Conservation (phyloP, 306 rosid species). For the Styphnolobium japonicum region DNA sequence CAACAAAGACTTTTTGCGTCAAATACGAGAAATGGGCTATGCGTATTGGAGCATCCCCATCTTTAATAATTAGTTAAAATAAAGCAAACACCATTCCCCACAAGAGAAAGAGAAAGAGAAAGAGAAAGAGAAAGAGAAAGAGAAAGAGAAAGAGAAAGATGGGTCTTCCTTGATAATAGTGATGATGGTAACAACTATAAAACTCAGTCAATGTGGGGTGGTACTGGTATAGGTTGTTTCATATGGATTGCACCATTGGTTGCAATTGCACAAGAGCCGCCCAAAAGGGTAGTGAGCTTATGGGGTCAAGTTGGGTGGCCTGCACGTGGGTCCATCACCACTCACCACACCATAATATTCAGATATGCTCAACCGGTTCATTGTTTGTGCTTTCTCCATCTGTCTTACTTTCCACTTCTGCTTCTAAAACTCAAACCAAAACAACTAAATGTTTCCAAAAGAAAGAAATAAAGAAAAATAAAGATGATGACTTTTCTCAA, state of each 20-base stretch:
- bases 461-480: neutral
- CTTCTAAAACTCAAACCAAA: neutral
- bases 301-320: slow-evolving; percentile 41
- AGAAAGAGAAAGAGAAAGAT: too few species aligned
- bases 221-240: slow-evolving; percentile 19
- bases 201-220: slow-evolving; percentile 28
- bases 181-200: neutral
- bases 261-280: neutral
- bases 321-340: slow-evolving; percentile 45
- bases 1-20: slow-evolving; percentile 35
- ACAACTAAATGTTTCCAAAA: neutral
- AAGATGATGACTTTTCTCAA: neutral
- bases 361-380: neutral
- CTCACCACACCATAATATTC: neutral
- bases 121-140: too few species aligned
- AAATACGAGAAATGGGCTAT: slow-evolving; percentile 26
- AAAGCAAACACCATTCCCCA: neutral
- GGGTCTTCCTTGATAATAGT: neutral
- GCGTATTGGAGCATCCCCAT: slow-evolving; percentile 20
- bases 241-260: slow-evolving; percentile 46
- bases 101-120: neutral
- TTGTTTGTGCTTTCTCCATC: neutral
- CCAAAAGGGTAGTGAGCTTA: neutral
- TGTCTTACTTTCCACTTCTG: neutral
- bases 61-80: neutral